These are phyloP conservation scores for Erythrobasidium hasegawianum DNA, from an alignment of 1,284 basidiomycete genomes.

Conservation along the genomic window DNA sequence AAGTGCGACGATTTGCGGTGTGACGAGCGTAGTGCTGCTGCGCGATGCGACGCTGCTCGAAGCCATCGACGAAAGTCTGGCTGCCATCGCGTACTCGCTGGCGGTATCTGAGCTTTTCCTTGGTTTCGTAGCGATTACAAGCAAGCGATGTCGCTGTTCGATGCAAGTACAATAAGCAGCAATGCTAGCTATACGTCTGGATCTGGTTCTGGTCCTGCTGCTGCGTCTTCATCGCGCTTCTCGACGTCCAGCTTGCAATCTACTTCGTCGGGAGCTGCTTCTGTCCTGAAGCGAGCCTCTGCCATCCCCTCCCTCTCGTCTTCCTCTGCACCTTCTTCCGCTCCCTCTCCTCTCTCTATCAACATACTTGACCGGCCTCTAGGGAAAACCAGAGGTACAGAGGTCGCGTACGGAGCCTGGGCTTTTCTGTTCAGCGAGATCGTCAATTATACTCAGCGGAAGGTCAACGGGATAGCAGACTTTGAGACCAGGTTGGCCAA, in stretches of 20 bases:
- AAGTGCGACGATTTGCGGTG: constrained; percentile 29
- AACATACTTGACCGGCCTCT: constrained; percentile 75
- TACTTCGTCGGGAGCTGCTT: background rate
- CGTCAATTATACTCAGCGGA: constrained; percentile 89
- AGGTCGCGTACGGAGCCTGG: constrained; percentile 77
- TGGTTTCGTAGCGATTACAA: no score
- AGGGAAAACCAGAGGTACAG: constrained; percentile 72
- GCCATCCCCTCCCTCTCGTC: constrained; percentile 14
- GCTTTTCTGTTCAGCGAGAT: constrained; percentile 87
- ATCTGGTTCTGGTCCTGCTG: background rate
- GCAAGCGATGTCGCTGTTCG: background rate
- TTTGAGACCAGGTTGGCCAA: constrained; percentile 75
- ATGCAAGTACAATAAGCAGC: background rate
- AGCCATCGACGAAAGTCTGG: constrained; percentile 1
- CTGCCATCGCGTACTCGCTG: background rate
- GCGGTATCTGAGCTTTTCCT: no score
- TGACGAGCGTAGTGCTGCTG: constrained; percentile 41
- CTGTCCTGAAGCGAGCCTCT: background rate
- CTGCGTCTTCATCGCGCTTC: constrained; percentile 20
- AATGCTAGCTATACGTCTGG: background rate
- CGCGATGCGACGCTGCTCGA: constrained; percentile 14
- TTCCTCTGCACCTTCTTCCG: constrained; percentile 8
- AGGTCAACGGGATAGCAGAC: constrained; percentile 89
- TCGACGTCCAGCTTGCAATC: background rate
- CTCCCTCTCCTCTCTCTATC: background rate